Percentiles rank a stretch among this genome's conserved stretches.
These are phyloP conservation scores for Corymbia maculata DNA, from an alignment of 345 rosid genomes.

Conservation along the genomic window DNA sequence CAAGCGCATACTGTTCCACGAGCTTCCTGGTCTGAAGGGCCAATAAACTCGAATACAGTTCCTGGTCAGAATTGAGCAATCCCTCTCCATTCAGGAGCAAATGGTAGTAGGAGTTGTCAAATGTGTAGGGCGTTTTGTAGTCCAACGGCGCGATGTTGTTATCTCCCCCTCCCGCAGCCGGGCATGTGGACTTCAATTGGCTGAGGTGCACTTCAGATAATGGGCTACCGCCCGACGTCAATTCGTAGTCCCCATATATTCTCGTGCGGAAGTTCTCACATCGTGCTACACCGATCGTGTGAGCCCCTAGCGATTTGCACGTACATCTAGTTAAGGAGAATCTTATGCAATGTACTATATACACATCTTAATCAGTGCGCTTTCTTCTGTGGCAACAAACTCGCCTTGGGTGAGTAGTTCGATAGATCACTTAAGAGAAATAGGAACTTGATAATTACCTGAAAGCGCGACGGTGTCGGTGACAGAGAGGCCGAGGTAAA, in stretches of 20 bases:
- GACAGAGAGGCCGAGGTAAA: conserved; percentile 65
- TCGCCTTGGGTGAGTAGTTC: background rate
- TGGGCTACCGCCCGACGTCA: conserved; percentile 32
- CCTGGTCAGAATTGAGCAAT: conserved; percentile 75
- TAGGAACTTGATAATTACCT: conserved; percentile 23
- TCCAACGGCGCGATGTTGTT: conserved; percentile 61
- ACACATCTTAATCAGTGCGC: background rate
- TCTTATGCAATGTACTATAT: background rate
- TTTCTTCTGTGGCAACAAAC: background rate
- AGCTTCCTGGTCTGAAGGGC: conserved; percentile 48
- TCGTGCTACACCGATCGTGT: conserved; percentile 82
- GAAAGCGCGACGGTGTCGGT: conserved; percentile 81
- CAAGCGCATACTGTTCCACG: conserved; percentile 54
- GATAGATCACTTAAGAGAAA: background rate
- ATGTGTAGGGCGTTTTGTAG: conserved; percentile 53
- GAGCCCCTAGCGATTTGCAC: conserved; percentile 41
- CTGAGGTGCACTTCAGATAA: background rate
- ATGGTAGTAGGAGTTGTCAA: conserved; percentile 67
- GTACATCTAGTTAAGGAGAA: background rate
- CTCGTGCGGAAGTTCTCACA: conserved; percentile 58
- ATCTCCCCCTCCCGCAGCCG: conserved; percentile 47
- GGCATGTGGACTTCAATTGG: conserved; percentile 34
- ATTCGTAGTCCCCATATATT: conserved; percentile 42
- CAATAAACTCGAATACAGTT: conserved; percentile 54
- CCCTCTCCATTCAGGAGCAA: conserved; percentile 55